A percentile compares a stretch with the other conserved stretches of the same genome.
phyloP scores from a whole-genome alignment of 257 asterid genomes.

The Rubia yunnanensis region DNA sequence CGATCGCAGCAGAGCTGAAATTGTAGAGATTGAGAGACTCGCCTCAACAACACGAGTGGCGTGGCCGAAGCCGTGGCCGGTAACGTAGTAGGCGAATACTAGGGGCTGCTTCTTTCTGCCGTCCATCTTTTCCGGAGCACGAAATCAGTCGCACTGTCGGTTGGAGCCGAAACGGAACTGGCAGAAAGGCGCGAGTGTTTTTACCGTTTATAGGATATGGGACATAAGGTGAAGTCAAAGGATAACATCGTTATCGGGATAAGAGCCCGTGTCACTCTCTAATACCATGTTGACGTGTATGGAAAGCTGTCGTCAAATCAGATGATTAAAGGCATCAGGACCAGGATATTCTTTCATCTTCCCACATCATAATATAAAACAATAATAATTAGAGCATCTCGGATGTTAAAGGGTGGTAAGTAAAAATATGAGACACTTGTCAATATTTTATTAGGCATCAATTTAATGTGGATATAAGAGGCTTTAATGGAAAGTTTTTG shows the following conservation, averaged over 20 bases:
- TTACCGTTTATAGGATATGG: background rate
- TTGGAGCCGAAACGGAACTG: background rate
- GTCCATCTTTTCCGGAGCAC: background rate
- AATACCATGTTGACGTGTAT: background rate
- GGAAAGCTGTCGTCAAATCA: background rate
- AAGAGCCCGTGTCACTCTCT: background rate
- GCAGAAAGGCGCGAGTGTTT: background rate
- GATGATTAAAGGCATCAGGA: background rate
- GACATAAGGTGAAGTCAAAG: background rate
- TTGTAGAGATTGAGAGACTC: too few species aligned
- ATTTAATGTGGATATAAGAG: too few species aligned
- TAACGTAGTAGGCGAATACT: constrained; percentile 82
- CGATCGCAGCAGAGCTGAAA: background rate
- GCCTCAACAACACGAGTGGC: constrained; percentile 98
- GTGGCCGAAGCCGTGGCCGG: constrained; percentile 98
- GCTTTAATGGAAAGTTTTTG: too few species aligned
- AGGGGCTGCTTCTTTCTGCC: constrained; percentile 30
- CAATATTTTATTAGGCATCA: too few species aligned
- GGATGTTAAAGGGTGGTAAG: too few species aligned
- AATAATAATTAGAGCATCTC: too few species aligned
- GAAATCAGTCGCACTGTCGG: background rate
- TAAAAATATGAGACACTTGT: too few species aligned
- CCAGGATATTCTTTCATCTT: background rate
- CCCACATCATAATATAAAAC: too few species aligned
- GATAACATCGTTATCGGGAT: constrained; percentile 2